These are phyloP conservation scores for Oidiodendron maius DNA, from an alignment of 495 filamentous ascomycete genomes.

Conservation along the genomic window DNA sequence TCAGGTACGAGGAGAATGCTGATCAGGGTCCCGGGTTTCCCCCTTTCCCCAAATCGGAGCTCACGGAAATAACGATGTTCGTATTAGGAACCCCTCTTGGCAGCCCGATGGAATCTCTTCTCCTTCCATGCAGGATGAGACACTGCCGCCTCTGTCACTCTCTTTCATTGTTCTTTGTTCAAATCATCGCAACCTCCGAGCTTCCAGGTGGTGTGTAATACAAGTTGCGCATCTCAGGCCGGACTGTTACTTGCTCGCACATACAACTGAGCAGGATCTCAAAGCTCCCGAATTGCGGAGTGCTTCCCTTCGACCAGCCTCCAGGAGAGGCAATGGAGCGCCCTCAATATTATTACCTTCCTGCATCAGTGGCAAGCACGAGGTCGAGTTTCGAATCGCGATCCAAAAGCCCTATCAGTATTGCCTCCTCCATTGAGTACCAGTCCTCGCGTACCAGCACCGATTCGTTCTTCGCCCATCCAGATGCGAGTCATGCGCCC, in stretches of 20 bases:
- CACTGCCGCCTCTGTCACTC: too few relatives aligned
- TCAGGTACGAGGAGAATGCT: background rate
- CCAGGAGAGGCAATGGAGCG: background rate
- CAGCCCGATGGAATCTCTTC: too few relatives aligned
- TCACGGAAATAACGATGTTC: background rate
- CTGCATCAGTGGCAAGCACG: slow-evolving; percentile 4
- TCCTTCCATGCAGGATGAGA: too few relatives aligned
- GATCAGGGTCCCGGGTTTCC: background rate
- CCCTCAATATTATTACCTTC: background rate
- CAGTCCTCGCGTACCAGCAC: slow-evolving; percentile 10
- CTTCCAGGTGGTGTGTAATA: too few relatives aligned
- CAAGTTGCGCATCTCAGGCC: too few relatives aligned
- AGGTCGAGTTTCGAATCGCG: slow-evolving; percentile 9
- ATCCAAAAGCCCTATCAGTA: slow-evolving; percentile 14
- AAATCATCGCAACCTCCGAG: too few relatives aligned
- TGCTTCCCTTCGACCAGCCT: too few relatives aligned
- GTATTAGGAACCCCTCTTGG: too few relatives aligned
- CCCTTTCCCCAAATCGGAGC: background rate
- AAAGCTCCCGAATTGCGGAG: too few relatives aligned
- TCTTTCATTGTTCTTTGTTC: too few relatives aligned
- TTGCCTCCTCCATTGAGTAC: slow-evolving; percentile 12
- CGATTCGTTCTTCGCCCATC: slow-evolving; percentile 4
- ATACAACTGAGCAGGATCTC: too few relatives aligned
- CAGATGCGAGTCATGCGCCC: background rate
- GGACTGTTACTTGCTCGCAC: too few relatives aligned